phyloP scores from a whole-genome alignment of 257 asterid genomes.

The Fraxinus quadrangulata region DNA sequence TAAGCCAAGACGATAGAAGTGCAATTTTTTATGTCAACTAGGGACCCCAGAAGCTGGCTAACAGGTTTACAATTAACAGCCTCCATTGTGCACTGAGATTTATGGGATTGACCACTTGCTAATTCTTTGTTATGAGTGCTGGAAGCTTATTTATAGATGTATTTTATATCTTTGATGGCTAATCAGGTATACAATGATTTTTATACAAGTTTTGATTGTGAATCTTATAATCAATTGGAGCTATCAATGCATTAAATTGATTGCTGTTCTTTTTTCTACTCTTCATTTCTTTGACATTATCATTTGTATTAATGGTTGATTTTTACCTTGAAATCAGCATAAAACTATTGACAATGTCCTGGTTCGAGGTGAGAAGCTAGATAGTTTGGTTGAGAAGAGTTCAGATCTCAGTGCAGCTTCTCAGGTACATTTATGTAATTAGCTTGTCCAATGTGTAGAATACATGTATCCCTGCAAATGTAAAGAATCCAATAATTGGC shows the following conservation, averaged over 20 bases:
- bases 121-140: too few species aligned
- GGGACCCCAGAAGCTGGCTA: not conserved
- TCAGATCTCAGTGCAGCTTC: constrained; percentile 96
- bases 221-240: not conserved
- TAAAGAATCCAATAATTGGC: not conserved
- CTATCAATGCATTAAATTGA: not conserved
- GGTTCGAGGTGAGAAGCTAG: constrained; percentile 89
- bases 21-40: not conserved
- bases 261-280: constrained; percentile 5
- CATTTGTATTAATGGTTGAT: constrained; percentile 12
- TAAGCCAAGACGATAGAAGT: not conserved
- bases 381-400: constrained; percentile 94
- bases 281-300: not conserved
- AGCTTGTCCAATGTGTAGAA: not conserved
- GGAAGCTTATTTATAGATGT: not conserved
- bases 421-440: constrained; percentile 54
- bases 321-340: constrained; percentile 57
- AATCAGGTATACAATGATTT: not conserved
- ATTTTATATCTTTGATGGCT: not conserved
- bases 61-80: not conserved
- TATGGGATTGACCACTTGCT: not conserved
- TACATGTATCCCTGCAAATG: not conserved
- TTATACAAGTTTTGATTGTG: not conserved
- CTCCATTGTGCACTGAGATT: not conserved
- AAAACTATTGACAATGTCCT: constrained; percentile 95